Evolutionary conservation across 495 filamentous ascomycete genomes (phyloP).

Genomic region (Aspergillus conjunctus): DNA sequence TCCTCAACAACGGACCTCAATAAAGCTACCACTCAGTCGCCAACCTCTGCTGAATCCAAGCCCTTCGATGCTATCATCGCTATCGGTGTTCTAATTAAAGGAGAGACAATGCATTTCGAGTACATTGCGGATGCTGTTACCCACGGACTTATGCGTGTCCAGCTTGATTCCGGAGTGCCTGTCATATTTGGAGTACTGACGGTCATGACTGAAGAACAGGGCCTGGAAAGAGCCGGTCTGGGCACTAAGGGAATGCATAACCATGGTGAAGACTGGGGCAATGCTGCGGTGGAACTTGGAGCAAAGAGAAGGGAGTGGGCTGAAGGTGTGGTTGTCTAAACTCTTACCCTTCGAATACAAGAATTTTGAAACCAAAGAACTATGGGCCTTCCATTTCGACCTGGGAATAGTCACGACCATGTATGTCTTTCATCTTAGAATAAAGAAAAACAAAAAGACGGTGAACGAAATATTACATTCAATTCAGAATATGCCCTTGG

Average conservation of each 20-base stretch:
- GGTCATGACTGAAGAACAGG: slow-evolving; percentile 85
- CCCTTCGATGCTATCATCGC: slow-evolving; percentile 94
- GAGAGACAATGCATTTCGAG: slow-evolving; percentile 98
- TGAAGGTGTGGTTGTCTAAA: slow-evolving; percentile 47
- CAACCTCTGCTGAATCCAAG: slow-evolving; percentile 40
- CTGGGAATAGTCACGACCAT: neutral
- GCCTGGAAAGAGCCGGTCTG: slow-evolving; percentile 80
- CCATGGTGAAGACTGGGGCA: slow-evolving; percentile 87
- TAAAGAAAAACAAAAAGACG: neutral
- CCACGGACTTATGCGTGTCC: slow-evolving; percentile 91
- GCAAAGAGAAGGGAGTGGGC: slow-evolving; percentile 48
- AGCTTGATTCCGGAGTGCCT: slow-evolving; percentile 82
- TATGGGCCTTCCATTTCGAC: neutral
- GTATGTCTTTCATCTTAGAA: slow-evolving; percentile 1
- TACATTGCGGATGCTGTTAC: slow-evolving; percentile 92
- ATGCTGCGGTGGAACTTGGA: slow-evolving; percentile 57
- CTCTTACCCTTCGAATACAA: neutral
- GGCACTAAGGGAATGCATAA: slow-evolving; percentile 63
- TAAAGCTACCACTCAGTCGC: slow-evolving; percentile 30
- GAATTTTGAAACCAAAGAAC: too few relatives aligned
- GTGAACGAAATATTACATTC: slow-evolving; percentile 2
- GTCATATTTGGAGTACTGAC: slow-evolving; percentile 94
- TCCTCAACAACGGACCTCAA: slow-evolving; percentile 68
- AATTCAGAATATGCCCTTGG: slow-evolving; percentile 4
- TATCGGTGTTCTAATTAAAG: slow-evolving; percentile 96